These are phyloP conservation scores for Fusarium fujikuroi DNA, from an alignment of 2,329 filamentous ascomycete genomes.

Conservation along the genomic window DNA sequence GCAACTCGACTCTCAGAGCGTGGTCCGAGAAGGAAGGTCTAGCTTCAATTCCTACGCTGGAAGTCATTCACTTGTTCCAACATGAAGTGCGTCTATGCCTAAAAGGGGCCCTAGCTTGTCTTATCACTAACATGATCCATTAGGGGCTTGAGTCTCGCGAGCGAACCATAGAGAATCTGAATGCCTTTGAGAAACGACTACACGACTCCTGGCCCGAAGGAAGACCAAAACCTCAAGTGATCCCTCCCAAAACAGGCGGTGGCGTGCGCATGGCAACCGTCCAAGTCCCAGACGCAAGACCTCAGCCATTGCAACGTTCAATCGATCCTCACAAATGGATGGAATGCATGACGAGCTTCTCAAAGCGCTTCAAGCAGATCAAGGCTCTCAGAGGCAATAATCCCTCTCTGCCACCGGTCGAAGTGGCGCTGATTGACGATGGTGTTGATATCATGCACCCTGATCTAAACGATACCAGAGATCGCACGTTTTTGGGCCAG, in stretches of 20 bases:
- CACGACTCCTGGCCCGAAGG: neutral
- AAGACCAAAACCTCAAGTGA: neutral
- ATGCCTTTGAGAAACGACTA: neutral
- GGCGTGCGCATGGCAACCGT: neutral
- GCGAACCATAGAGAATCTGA: neutral
- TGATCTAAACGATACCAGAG: neutral
- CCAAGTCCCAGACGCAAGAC: neutral
- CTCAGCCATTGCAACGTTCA: neutral
- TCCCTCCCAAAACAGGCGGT: neutral
- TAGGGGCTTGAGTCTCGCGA: neutral
- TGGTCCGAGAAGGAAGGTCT: constrained; percentile 21
- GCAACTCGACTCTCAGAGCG: constrained; percentile 3
- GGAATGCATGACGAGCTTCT: neutral
- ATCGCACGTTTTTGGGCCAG: neutral
- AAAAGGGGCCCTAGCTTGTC: neutral
- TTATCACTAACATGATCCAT: accelerated
- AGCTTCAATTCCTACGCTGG: neutral
- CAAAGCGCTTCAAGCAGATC: neutral
- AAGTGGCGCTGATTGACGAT: neutral
- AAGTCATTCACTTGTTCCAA: constrained; percentile 1
- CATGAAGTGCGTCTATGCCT: neutral
- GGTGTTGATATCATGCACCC: neutral
- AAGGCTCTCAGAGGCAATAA: neutral
- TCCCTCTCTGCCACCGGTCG: neutral
- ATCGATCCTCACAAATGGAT: neutral